Conservation (phyloP, 2,329 filamentous ascomycete species). For the Cladorrhinum sp. region DNA sequence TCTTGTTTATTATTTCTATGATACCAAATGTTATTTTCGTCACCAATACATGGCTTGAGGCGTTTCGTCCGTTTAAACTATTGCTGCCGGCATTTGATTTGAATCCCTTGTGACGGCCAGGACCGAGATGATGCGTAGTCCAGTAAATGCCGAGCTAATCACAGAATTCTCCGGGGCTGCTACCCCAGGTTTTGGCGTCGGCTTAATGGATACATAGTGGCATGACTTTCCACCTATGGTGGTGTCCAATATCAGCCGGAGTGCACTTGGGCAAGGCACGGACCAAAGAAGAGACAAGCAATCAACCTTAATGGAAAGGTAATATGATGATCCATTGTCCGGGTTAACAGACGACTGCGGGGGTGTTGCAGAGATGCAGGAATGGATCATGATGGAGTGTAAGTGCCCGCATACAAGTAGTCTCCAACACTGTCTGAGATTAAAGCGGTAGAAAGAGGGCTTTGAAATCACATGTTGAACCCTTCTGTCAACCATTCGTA, state of each 20-base stretch:
- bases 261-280: background rate
- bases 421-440: too few relatives aligned
- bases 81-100: slow-evolving; percentile 7
- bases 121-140: background rate
- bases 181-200: slow-evolving; percentile 9
- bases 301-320: background rate
- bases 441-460: too few relatives aligned
- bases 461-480: too few relatives aligned
- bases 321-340: slow-evolving; percentile 10
- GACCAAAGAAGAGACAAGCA: slow-evolving; percentile 11
- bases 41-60: background rate
- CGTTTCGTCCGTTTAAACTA: background rate
- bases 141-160: slow-evolving; percentile 12
- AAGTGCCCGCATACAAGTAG: too few relatives aligned
- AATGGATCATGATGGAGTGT: too few relatives aligned
- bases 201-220: slow-evolving; percentile 4
- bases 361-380: slow-evolving; percentile 5
- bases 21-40: background rate
- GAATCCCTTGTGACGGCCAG: background rate
- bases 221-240: background rate
- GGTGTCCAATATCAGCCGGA: slow-evolving; percentile 18
- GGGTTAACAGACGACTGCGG: background rate
- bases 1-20: background rate
- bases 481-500: background rate
- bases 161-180: slow-evolving; percentile 5